Evolutionary conservation across 2,329 filamentous ascomycete genomes (phyloP).

Genomic region (Apiospora sp.): DNA sequence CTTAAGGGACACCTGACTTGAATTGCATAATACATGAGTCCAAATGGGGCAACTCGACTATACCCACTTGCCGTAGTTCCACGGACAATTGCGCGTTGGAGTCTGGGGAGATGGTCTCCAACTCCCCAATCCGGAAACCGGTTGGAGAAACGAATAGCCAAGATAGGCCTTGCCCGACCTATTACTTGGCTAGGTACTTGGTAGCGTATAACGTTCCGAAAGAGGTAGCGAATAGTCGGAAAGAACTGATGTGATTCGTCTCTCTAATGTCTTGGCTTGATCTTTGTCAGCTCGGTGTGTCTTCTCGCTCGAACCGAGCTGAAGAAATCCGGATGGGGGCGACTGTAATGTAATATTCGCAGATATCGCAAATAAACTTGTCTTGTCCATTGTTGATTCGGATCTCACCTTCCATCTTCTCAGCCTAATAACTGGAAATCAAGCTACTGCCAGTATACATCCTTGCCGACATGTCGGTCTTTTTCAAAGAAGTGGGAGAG

Average conservation of each 20-base stretch:
- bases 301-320: slow-evolving; percentile 2
- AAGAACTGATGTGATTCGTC: background rate
- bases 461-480: slow-evolving; percentile 44
- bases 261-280: background rate
- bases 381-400: background rate
- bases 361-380: background rate
- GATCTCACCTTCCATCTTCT: slow-evolving; percentile 2
- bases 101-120: background rate
- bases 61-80: background rate
- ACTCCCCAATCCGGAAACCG: background rate
- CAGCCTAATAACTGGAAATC: background rate
- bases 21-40: background rate
- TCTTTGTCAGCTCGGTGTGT: background rate
- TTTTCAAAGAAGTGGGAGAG: slow-evolving; percentile 49
- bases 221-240: background rate
- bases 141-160: slow-evolving; percentile 1
- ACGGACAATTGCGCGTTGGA: background rate
- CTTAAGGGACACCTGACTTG: background rate
- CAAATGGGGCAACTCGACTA: background rate
- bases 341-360: background rate
- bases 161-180: background rate
- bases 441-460: background rate
- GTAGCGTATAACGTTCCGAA: slow-evolving; percentile 10
- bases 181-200: background rate
- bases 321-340: background rate